These are phyloP conservation scores for Globisporangium mamillatum DNA, from an alignment of 352 stramenopile genomes.

Conservation along the genomic window DNA sequence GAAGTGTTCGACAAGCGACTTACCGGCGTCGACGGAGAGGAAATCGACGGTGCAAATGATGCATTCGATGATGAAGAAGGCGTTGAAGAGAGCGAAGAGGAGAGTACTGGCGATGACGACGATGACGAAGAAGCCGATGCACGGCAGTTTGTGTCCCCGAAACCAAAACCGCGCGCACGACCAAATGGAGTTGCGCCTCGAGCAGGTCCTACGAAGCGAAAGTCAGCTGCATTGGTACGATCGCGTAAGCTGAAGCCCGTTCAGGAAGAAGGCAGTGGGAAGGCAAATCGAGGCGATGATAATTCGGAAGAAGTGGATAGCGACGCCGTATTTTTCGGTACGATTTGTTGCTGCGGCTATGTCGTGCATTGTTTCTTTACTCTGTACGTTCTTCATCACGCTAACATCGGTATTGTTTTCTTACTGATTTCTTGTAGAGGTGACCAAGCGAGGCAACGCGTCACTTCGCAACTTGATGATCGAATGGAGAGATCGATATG, in stretches of 20 bases:
- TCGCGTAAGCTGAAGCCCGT: slow-evolving; percentile 34
- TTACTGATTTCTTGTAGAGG: slow-evolving; percentile 33
- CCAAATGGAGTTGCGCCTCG: neutral
- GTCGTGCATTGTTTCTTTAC: neutral
- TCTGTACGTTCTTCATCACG: neutral
- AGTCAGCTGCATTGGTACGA: slow-evolving; percentile 16
- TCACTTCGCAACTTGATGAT: slow-evolving; percentile 51
- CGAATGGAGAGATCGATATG: slow-evolving; percentile 72
- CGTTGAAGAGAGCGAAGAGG: slow-evolving; percentile 20
- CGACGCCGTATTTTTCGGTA: slow-evolving; percentile 8
- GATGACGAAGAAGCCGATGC: slow-evolving; percentile 20
- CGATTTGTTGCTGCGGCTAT: neutral
- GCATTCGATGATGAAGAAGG: slow-evolving; percentile 19
- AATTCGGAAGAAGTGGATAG: slow-evolving; percentile 14
- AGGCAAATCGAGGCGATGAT: slow-evolving; percentile 18
- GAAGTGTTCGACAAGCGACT: slow-evolving; percentile 55
- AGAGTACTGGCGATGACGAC: slow-evolving; percentile 14
- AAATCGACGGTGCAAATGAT: slow-evolving; percentile 20
- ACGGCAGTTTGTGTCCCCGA: slow-evolving; percentile 18
- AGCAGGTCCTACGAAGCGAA: slow-evolving; percentile 14
- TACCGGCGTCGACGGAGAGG: slow-evolving; percentile 11
- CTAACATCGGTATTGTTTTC: neutral
- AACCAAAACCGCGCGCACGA: slow-evolving; percentile 8
- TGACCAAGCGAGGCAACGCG: slow-evolving; percentile 46
- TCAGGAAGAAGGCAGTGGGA: slow-evolving; percentile 15